Conservation (phyloP, 306 rosid genomes). For the Prinsepia uniflora region DNA sequence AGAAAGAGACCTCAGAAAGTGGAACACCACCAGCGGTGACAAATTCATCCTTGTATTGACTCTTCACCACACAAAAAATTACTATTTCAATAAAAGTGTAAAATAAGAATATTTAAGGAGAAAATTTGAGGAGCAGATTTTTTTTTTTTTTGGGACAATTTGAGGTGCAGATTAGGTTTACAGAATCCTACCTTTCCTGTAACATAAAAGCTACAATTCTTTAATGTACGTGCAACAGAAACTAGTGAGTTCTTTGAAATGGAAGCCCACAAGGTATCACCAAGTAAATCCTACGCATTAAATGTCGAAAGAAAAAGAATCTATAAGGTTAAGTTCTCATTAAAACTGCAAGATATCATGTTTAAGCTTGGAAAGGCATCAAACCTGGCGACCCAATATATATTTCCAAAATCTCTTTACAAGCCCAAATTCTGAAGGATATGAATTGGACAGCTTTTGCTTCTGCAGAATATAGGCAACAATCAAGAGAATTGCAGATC, state of each 20-base stretch:
- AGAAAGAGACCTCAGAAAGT: conserved; percentile 69
- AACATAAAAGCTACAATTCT: conserved; percentile 59
- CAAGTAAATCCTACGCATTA: conserved; percentile 53
- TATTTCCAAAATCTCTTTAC: conserved; percentile 93
- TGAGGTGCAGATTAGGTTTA: conserved; percentile 5
- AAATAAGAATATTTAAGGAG: background rate
- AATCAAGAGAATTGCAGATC: conserved; percentile 15
- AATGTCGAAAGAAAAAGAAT: conserved; percentile 6
- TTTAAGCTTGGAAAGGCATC: conserved; percentile 10
- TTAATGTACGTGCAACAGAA: conserved; percentile 61
- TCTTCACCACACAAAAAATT: conserved; percentile 39
- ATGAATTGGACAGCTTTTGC: conserved; percentile 69
- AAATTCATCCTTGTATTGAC: conserved; percentile 95
- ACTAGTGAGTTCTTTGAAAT: conserved; percentile 65
- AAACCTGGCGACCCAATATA: conserved; percentile 67
- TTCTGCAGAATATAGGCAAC: conserved; percentile 55
- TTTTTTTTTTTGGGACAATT: no score
- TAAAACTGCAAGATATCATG: background rate
- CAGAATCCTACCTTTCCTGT: conserved; percentile 60
- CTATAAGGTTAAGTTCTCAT: conserved; percentile 11
- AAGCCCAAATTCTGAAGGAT: conserved; percentile 72
- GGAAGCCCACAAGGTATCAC: conserved; percentile 82
- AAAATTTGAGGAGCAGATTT: no score
- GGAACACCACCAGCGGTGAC: conserved; percentile 97
- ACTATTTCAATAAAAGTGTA: background rate